Conservation (phyloP, 2,329 filamentous ascomycete genomes). For the Plenodomus biglobosus region DNA sequence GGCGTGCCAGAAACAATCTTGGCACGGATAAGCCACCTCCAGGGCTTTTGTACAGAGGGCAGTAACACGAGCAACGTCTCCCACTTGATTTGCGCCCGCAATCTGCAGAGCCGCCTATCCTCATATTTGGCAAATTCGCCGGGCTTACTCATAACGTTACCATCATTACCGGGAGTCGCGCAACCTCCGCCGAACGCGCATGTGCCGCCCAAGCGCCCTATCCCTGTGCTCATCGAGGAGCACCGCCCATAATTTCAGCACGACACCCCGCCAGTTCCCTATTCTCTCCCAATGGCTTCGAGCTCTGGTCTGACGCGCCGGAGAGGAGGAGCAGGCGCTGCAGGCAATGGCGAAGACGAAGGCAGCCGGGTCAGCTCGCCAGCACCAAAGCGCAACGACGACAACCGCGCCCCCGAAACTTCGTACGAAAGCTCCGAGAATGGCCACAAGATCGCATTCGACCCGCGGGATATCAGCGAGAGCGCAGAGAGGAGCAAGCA, state of each 20-base stretch:
- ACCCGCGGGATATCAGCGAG: slow-evolving; percentile 96
- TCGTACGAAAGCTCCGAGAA: slow-evolving; percentile 90
- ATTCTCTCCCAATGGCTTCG: slow-evolving; percentile 58
- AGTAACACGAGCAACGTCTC: slow-evolving; percentile 30
- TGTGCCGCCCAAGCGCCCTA: slow-evolving; percentile 39
- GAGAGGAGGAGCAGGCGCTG: slow-evolving; percentile 63
- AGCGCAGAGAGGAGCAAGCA: slow-evolving; percentile 95
- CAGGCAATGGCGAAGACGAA: slow-evolving; percentile 62
- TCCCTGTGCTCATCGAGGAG: slow-evolving; percentile 40
- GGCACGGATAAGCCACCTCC: slow-evolving; percentile 18
- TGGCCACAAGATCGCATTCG: slow-evolving; percentile 97
- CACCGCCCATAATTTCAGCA: slow-evolving; percentile 36
- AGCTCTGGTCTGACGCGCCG: slow-evolving; percentile 73
- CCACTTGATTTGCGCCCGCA: slow-evolving; percentile 17
- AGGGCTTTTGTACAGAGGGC: slow-evolving; percentile 21
- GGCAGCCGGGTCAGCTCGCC: slow-evolving; percentile 68
- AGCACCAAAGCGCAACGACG: slow-evolving; percentile 62
- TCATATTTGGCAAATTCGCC: slow-evolving; percentile 11
- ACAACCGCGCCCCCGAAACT: slow-evolving; percentile 64
- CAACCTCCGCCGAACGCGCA: slow-evolving; percentile 22
- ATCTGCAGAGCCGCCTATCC: slow-evolving; percentile 25
- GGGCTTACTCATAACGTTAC: slow-evolving; percentile 11
- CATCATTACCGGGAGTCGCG: slow-evolving; percentile 14
- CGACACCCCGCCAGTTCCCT: slow-evolving; percentile 33
- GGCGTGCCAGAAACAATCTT: slow-evolving; percentile 21